These are phyloP conservation scores for Asterella californica DNA, from an alignment of 225 moss, liverwort and hornwort species.

Conservation along the genomic window DNA sequence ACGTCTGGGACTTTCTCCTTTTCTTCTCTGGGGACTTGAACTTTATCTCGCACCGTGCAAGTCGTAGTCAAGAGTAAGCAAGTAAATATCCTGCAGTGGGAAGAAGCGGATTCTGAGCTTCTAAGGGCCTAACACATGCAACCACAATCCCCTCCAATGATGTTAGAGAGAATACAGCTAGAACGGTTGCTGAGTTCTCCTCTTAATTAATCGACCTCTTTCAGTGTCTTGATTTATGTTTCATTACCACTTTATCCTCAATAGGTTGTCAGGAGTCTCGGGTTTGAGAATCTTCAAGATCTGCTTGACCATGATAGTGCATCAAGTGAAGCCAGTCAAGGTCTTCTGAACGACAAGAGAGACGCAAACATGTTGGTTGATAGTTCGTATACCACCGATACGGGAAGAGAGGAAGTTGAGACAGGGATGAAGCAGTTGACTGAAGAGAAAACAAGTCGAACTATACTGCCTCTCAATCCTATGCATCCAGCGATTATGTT, in stretches of 20 bases:
- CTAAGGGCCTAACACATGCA: neutral
- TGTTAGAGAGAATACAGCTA: neutral
- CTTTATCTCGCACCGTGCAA: neutral
- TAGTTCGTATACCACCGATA: slow-evolving; percentile 12
- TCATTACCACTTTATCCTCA: too few species aligned
- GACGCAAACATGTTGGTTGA: slow-evolving; percentile 26
- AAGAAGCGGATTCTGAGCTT: neutral
- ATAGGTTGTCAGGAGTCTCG: slow-evolving; percentile 79
- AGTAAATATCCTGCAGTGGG: neutral
- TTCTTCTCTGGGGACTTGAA: slow-evolving; percentile 11
- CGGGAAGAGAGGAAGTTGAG: slow-evolving; percentile 6
- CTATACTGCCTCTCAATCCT: slow-evolving; percentile 35
- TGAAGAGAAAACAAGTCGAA: slow-evolving; percentile 20
- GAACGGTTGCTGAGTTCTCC: neutral
- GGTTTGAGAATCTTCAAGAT: slow-evolving; percentile 69
- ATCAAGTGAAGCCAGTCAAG: slow-evolving; percentile 70
- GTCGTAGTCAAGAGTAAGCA: neutral
- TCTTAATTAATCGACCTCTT: neutral
- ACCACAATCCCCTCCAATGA: neutral
- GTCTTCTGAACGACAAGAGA: slow-evolving; percentile 34
- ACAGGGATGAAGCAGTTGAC: slow-evolving; percentile 19
- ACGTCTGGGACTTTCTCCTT: slow-evolving; percentile 19
- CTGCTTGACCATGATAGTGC: slow-evolving; percentile 72
- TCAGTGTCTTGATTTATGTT: neutral
- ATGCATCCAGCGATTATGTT: slow-evolving; percentile 68